Evolutionary conservation across 78 protist species (phyloP).

Genomic region (Chrysochromulina parva): DNA sequence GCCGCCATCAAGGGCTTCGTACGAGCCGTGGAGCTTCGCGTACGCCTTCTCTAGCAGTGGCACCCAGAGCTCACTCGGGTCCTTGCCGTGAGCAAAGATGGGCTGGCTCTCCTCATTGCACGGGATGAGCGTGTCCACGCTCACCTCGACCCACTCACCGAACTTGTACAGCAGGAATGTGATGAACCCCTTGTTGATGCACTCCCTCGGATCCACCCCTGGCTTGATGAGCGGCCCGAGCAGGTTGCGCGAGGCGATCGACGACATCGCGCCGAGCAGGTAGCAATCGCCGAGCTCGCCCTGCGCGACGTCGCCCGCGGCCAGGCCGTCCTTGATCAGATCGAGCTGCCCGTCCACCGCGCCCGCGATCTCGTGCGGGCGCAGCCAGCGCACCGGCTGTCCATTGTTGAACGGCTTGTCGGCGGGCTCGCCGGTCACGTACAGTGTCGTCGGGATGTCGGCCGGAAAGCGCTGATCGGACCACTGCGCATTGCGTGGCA

Average conservation of each 20-base stretch:
- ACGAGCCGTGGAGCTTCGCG: slow-evolving; percentile 55
- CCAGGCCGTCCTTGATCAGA: not conserved
- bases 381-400: not conserved
- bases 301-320: slow-evolving; percentile 13
- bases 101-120: not conserved
- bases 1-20: slow-evolving; percentile 28
- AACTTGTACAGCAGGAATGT: slow-evolving; percentile 1
- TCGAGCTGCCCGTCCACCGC: not conserved
- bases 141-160: slow-evolving; percentile 14
- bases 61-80: slow-evolving; percentile 16
- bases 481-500: no score
- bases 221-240: not conserved
- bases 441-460: no score
- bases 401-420: not conserved
- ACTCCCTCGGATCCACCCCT: not conserved
- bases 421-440: no score
- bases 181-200: not conserved
- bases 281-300: slow-evolving; percentile 28
- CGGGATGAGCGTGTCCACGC: slow-evolving; percentile 21
- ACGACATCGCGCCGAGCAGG: slow-evolving; percentile 23
- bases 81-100: not conserved
- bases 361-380: not conserved
- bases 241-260: not conserved
- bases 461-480: no score
- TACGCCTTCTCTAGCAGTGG: slow-evolving; percentile 55